Base-by-base conservation (phyloP, 2,329 filamentous ascomycete species). In the Colletotrichum aenigma region DNA sequence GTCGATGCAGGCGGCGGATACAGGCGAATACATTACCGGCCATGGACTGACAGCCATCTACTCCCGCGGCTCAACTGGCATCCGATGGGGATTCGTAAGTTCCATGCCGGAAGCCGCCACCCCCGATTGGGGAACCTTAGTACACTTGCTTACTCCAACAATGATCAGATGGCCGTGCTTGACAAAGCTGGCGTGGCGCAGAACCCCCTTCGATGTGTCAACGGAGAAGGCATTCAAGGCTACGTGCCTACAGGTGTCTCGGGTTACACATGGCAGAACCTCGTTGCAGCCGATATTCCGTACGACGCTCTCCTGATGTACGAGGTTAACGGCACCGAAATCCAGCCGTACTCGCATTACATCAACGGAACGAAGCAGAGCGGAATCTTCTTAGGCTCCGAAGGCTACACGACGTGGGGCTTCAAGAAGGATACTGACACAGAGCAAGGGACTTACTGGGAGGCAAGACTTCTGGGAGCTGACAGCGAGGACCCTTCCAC, bases 41-140 rank as follows among this genome's bases (percentile, higher is more conserved):
- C 71, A 74, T 15, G 60, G 60, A 1, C 34, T 71, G 9, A 36
- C 66, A 26, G 66, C 48, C 43, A 65, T 66, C 4, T 60, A 28
- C 58, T 71, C 34, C 15, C 58, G 66, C 60, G 71, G 71, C n/a
- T 66, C 60, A 15, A 15, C 30, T 36, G 58, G 58, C 32, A 70
- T 71, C 60, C 56, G 66, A 74, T 70, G 58, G 71, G 56, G 38
- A 55, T 70, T 48, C 66, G 60, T 56, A 52, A 70, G 71, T 71
- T 52, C 10, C 38, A 61, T 9, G 15, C 30, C 30, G 56, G 24
- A 26, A 26, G 16, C 16, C 24, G 38, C n/a, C 48, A 71, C 15
- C 60, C 32, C 66, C 48, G 43, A 65, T 70, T 28, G 58, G 71
- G 6, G 7, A 15, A 16, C 34, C 38, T 43, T 24, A n/a, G 48